Percentiles rank a stretch among this genome's conserved stretches.
Evolutionary conservation across 73 alveolate species (phyloP).

Genomic region (Paramecium primaurelia): DNA sequence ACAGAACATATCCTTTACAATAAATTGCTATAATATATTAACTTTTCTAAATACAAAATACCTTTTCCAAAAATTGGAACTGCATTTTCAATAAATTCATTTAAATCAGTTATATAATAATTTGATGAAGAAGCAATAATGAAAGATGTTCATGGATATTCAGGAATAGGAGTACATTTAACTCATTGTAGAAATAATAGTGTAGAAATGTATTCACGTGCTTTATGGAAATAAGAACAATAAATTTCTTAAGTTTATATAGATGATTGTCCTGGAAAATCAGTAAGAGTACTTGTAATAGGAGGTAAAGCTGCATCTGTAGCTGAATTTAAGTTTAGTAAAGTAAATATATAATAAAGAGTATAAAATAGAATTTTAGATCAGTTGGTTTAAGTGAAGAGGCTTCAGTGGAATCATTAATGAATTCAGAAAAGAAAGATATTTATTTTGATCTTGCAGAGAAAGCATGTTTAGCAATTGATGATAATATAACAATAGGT

Average conservation of each 20-base stretch:
- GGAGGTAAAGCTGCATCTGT: slow-evolving; percentile 20
- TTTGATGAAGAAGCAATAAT: background rate
- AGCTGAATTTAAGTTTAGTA: background rate
- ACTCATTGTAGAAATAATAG: background rate
- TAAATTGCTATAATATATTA: background rate
- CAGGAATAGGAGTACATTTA: slow-evolving; percentile 6
- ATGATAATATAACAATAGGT: background rate
- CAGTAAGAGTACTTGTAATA: background rate
- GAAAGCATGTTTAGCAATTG: background rate
- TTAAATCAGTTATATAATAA: background rate
- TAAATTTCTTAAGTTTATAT: background rate
- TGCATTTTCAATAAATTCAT: background rate
- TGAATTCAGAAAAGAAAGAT: background rate
- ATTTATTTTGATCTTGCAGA: background rate
- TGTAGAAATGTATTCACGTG: background rate
- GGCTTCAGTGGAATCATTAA: background rate
- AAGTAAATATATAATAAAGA: background rate
- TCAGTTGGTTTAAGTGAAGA: background rate
- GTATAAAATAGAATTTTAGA: background rate
- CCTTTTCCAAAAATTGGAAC: slow-evolving; percentile 34
- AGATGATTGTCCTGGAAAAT: slow-evolving; percentile 4
- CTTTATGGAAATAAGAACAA: background rate
- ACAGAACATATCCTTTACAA: background rate
- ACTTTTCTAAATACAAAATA: background rate
- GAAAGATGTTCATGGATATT: slow-evolving; percentile 11